Conservation (phyloP, 305 asterid genomes). For the Rubia tinctorum region DNA sequence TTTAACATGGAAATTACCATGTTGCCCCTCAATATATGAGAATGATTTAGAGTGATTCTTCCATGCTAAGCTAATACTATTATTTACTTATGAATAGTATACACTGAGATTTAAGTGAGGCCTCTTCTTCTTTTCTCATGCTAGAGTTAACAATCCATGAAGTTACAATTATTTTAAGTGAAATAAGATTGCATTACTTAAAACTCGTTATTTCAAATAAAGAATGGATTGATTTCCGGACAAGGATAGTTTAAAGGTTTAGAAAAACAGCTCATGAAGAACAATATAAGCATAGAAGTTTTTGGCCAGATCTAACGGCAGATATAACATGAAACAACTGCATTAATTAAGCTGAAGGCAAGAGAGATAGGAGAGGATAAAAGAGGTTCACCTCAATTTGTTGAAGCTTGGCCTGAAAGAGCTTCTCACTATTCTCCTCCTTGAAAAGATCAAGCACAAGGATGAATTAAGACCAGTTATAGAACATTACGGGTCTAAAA, state of each 20-base stretch:
- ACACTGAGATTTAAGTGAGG: background rate
- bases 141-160: background rate
- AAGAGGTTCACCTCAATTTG: conserved; percentile 78
- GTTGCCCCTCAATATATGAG: background rate
- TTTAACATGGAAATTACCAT: background rate
- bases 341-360: conserved; percentile 2
- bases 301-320: background rate
- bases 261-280: background rate
- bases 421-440: conserved; percentile 90
- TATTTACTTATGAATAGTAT: background rate
- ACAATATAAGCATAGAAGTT: background rate
- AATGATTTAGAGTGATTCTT: background rate
- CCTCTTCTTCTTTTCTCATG: background rate
- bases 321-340: background rate
- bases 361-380: conserved; percentile 15
- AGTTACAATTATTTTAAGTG: background rate
- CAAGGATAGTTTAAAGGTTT: background rate
- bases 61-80: background rate
- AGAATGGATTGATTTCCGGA: background rate
- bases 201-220: background rate
- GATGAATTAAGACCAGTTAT: background rate
- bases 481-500: background rate
- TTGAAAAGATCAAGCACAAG: conserved; percentile 32
- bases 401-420: conserved; percentile 90
- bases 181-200: background rate